Base-by-base conservation (phyloP, 2,329 filamentous ascomycete species). In the Chaetoscypha palmicola region DNA sequence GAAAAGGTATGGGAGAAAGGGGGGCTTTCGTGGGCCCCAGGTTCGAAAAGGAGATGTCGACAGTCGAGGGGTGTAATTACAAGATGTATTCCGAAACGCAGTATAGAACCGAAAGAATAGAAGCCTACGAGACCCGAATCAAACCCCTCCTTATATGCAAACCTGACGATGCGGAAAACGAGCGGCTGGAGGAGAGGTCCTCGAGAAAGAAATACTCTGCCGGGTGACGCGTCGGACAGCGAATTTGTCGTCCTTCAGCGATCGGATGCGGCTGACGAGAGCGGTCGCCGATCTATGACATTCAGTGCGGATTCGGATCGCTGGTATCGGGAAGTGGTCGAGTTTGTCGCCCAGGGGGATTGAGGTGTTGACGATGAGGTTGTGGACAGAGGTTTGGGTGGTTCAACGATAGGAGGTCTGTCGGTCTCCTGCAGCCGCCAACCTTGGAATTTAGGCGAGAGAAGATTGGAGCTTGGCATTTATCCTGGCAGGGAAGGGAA, bases 121-220 rank as follows among this genome's bases (percentile, higher is more conserved):
- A 32, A 17, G 35, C 14, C 21, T 42, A 41, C 19, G 28, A 21
- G 17, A 43, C 28, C 45, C 33, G 28, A 39, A 17, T n/a, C 36
- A 41, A 37, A 37, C 38, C n/a, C n/a, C n/a, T n/a, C n/a, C n/a
- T 38, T 59, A 59, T 57, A 47, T 49, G 35, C 41, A 47, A 42
- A 37, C 40, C 32, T 35, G 45, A 33, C 24, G 43, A 50, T 43
- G 52, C 44, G 51, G 41, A 45, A 52, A 61, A 61, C 58, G 58
- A 61, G 55, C 48, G 58, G 50, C 56, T 56, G 53, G 58, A 59
- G 48, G 48, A 57, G 51, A 52, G 52, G 48, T 54, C 57, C 58
- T 59, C 52, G 48, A 52, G 41, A 45, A 50, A 52, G 45, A 45
- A 53, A 49, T 44, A 28, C n/a, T 48, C 43, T 43, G 47, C 55